These are phyloP conservation scores for Cystobasidium pallidum DNA, from an alignment of 1,284 basidiomycete species.

Conservation along the genomic window DNA sequence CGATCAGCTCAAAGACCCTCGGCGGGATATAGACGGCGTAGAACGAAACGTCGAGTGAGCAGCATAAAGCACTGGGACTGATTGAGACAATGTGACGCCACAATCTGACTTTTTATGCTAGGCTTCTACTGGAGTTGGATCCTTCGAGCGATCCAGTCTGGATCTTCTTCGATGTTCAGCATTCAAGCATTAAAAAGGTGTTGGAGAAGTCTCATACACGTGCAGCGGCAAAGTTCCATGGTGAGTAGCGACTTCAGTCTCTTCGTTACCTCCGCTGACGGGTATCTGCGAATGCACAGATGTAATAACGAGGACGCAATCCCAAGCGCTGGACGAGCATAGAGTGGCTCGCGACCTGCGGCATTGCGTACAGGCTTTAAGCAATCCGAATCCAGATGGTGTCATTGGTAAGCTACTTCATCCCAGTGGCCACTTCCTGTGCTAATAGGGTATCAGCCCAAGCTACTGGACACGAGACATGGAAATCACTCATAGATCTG, in stretches of 20 bases:
- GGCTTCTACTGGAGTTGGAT: constrained; percentile 81
- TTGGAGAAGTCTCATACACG: constrained; percentile 72
- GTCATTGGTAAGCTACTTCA: constrained; percentile 64
- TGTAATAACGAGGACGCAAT: neutral
- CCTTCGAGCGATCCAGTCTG: constrained; percentile 83
- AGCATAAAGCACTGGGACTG: neutral
- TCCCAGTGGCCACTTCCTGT: neutral
- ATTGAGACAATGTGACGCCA: neutral
- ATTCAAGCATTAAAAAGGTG: constrained; percentile 77
- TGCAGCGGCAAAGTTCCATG: constrained; percentile 63
- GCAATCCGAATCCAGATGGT: constrained; percentile 57
- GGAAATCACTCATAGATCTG: constrained; percentile 75
- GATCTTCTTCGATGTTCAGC: constrained; percentile 92
- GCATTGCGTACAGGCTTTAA: constrained; percentile 53
- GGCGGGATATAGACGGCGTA: constrained; percentile 83
- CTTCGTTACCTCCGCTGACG: neutral
- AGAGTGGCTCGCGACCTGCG: constrained; percentile 56
- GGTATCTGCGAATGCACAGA: neutral
- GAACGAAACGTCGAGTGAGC: constrained; percentile 94
- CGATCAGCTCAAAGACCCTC: constrained; percentile 75
- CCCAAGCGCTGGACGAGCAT: constrained; percentile 60
- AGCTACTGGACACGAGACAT: constrained; percentile 70
- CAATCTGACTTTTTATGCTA: constrained; percentile 55
- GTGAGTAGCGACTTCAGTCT: constrained; percentile 58
- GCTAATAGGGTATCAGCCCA: constrained; percentile 59